A percentile compares a stretch with the other conserved stretches of the same genome.
Evolutionary conservation across 129 eudicot genomes (phyloP).

Genomic region (Tagetes erecta): DNA sequence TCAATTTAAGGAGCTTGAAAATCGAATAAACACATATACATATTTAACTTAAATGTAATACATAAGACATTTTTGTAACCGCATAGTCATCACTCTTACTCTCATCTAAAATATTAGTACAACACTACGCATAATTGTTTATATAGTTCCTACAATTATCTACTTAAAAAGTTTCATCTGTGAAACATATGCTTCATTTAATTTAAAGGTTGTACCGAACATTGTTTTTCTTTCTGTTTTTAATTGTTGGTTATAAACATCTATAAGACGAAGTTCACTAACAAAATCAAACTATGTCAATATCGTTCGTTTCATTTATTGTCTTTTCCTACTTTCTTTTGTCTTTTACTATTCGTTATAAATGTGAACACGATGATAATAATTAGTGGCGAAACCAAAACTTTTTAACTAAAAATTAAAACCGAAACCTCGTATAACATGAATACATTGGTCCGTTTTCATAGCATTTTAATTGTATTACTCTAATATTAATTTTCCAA

Average conservation of each 20-base stretch:
- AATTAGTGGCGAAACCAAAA: neutral
- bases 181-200: no score
- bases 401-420: neutral
- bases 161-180: neutral
- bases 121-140: neutral
- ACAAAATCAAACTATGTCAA: neutral
- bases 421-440: neutral
- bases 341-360: neutral
- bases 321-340: neutral
- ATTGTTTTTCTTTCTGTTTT: neutral
- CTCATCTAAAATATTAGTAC: neutral
- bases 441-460: conserved; percentile 2
- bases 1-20: no score
- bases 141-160: neutral
- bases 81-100: neutral
- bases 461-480: conserved; percentile 14
- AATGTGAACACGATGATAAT: conserved; percentile 15
- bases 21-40: neutral
- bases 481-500: neutral
- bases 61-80: no score
- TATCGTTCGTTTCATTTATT: neutral
- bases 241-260: conserved; percentile 3
- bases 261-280: neutral
- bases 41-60: no score
- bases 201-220: neutral